phyloP scores from a whole-genome alignment of 1,139 yeast species.

The Geotrichum reessii region DNA sequence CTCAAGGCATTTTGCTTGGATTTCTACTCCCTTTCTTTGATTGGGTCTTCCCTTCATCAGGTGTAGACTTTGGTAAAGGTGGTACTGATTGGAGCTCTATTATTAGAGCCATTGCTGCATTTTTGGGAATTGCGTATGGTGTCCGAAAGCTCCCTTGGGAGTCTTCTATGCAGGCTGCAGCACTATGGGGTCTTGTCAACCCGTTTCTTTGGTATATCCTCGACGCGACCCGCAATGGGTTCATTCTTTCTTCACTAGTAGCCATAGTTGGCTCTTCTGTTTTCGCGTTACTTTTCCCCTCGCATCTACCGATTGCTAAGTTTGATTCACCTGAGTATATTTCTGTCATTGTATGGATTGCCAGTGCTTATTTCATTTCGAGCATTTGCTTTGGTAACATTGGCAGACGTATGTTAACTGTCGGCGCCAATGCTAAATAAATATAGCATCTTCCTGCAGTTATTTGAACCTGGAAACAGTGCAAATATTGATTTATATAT shows the following conservation, averaged over 20 bases:
- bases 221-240: conserved; percentile 69
- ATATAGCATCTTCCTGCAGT: background rate
- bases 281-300: conserved; percentile 31
- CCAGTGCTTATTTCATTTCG: conserved; percentile 63
- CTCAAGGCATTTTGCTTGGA: conserved; percentile 62
- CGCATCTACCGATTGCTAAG: conserved; percentile 25
- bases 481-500: background rate
- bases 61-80: conserved; percentile 24
- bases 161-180: conserved; percentile 67
- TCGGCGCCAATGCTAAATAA: conserved; percentile 15
- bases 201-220: conserved; percentile 75
- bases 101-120: conserved; percentile 63
- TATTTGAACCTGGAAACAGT: background rate
- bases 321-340: conserved; percentile 25
- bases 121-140: conserved; percentile 79
- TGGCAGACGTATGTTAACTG: conserved; percentile 47
- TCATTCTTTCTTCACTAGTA: conserved; percentile 36
- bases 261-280: conserved; percentile 32
- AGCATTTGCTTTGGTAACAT: conserved; percentile 64
- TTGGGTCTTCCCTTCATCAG: conserved; percentile 38
- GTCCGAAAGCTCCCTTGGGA: conserved; percentile 77
- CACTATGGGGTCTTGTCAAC: conserved; percentile 68
- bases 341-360: conserved; percentile 45
- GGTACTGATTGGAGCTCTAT: conserved; percentile 41
- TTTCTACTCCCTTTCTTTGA: conserved; percentile 59